These are phyloP conservation scores for Candida anglica DNA, from an alignment of 805 yeast species.

Conservation along the genomic window DNA sequence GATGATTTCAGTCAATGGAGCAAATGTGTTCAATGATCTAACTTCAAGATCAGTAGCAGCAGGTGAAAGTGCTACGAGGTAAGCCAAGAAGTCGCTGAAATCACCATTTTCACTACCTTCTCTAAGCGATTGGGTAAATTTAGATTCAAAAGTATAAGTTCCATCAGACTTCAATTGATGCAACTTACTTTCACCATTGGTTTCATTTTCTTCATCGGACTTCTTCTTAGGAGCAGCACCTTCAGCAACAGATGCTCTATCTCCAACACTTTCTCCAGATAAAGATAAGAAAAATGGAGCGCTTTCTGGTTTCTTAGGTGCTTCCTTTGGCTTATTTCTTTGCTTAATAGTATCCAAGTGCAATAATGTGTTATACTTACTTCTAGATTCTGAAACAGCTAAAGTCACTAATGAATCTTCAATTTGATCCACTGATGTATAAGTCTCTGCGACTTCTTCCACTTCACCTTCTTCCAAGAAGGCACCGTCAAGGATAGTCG, in stretches of 20 bases:
- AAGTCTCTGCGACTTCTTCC: constrained; percentile 25
- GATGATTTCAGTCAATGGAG: constrained; percentile 65
- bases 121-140: constrained; percentile 64
- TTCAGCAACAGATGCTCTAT: constrained; percentile 54
- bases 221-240: constrained; percentile 15
- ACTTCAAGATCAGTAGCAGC: constrained; percentile 81
- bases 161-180: constrained; percentile 26
- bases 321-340: constrained; percentile 87
- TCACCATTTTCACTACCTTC: constrained; percentile 40
- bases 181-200: constrained; percentile 26
- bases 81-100: constrained; percentile 48
- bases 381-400: constrained; percentile 64
- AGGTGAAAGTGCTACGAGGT: constrained; percentile 63
- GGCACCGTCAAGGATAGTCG: constrained; percentile 74
- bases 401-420: constrained; percentile 63
- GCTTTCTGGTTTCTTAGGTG: constrained; percentile 78
- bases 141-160: constrained; percentile 59
- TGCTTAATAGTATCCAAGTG: constrained; percentile 80
- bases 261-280: constrained; percentile 66
- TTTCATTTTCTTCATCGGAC: constrained; percentile 18
- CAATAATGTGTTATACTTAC: constrained; percentile 71
- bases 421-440: constrained; percentile 61
- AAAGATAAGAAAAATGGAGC: constrained; percentile 77
- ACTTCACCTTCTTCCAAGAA: constrained; percentile 40
- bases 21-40: constrained; percentile 63